These are phyloP conservation scores for Astragalus membranaceus DNA, from an alignment of 306 rosid species.

Conservation along the genomic window DNA sequence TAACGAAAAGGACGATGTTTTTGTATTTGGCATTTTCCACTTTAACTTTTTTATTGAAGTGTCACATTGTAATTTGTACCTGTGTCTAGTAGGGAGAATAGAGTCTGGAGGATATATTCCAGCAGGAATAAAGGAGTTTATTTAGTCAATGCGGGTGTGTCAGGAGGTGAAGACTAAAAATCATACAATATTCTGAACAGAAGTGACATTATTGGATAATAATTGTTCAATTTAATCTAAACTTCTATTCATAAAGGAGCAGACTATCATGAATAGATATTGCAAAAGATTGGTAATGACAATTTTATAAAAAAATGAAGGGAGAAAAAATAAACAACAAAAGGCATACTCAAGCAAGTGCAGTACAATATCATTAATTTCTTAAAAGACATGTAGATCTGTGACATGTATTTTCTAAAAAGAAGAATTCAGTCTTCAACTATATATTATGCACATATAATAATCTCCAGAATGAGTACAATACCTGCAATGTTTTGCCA, in stretches of 20 bases:
- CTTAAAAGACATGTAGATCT: background rate
- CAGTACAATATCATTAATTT: background rate
- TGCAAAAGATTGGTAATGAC: background rate
- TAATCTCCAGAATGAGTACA: conserved; percentile 4
- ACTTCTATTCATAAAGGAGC: conserved; percentile 4
- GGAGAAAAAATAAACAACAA: background rate
- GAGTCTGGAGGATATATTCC: too few species aligned
- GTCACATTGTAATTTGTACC: too few species aligned
- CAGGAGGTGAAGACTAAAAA: too few species aligned
- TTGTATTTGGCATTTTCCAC: too few species aligned
- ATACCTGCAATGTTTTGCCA: conserved; percentile 98
- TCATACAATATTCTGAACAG: background rate
- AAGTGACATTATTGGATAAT: background rate
- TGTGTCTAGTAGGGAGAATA: too few species aligned
- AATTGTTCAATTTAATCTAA: background rate
- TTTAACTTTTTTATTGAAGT: too few species aligned
- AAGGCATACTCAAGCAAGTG: background rate
- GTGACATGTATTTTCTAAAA: background rate
- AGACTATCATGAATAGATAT: background rate
- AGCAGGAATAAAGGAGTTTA: too few species aligned
- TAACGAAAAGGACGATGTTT: too few species aligned
- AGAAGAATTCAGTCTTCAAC: background rate
- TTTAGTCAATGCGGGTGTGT: too few species aligned
- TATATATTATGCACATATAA: background rate
- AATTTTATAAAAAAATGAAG: background rate